Evolutionary conservation across 192 early-diverging fungal species (phyloP), one percentile per base, ranked within the genome.

Genomic region (Chytriomyces hyalinus): DNA sequence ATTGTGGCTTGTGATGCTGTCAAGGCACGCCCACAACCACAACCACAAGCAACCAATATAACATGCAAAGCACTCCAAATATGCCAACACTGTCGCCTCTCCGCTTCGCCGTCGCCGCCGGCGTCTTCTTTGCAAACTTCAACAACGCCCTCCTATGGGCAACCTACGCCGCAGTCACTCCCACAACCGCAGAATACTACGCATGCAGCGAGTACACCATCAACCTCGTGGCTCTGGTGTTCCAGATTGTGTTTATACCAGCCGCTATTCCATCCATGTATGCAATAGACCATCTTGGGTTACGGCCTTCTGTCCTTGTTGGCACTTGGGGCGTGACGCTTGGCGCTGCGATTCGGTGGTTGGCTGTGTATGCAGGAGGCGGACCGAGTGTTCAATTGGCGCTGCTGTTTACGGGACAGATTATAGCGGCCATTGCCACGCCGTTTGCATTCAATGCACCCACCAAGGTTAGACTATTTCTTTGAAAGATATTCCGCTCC

Each of bases 81-180:
- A 36, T 36, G 36, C 36, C 36, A 36, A 36, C 36, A 1, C 36
- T 70, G 49, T 36, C 50, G 1, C 69, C 69, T 10, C 53, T 49
- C 11, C 61, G 75, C 28, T 76, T 76, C 75, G 9, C 15, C 49
- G 64, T 76, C 28, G 75, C 62, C n/a, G 15, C 48, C 43, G 75
- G 49, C 22, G 75, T 76, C 13, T 76, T 76, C 75, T 67, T 67
- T 51, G 26, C 75, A 13, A 76, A 76, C 51, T 53, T 76, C 63
- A 57, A 53, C 49, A 76, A 76, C 43, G 61, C 75, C 22, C 11
- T 65, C 8, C 20, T 76, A 5, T 76, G 75, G 75, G 63, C 75
- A 47, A 76, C 75, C 10, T 76, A 76, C 26, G 44, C 75, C 1
- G 45, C 75, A 8, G 75, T 76, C 49, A 67, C 75, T 8, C 64